Percentiles rank a stretch among this genome's conserved stretches.
Evolutionary conservation across 192 early-diverging fungal genomes (phyloP).

Genomic region (Coemansia guatemalensis): DNA sequence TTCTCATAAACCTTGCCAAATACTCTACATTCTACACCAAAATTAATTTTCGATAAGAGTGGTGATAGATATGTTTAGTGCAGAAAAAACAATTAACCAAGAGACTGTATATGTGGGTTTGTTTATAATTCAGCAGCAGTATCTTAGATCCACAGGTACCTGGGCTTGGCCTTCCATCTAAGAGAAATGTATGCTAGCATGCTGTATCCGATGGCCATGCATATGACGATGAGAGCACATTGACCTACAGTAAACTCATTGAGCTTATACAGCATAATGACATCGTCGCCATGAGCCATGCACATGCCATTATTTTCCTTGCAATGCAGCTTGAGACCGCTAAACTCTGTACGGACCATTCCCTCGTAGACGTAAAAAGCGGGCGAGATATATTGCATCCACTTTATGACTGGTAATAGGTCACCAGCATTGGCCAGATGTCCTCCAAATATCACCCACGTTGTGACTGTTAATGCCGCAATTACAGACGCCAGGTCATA

Average conservation of each 20-base stretch:
- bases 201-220: slow-evolving; percentile 44
- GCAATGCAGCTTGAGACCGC: slow-evolving; percentile 43
- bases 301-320: slow-evolving; percentile 48
- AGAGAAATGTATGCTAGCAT: slow-evolving; percentile 45
- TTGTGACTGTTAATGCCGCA: slow-evolving; percentile 37
- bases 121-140: not conserved
- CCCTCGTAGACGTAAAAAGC: slow-evolving; percentile 53
- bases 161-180: slow-evolving; percentile 52
- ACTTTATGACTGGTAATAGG: slow-evolving; percentile 45
- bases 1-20: too few species aligned
- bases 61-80: not conserved
- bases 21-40: too few species aligned
- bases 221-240: slow-evolving; percentile 36
- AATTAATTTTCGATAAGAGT: too few species aligned
- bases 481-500: slow-evolving; percentile 49
- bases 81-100: slow-evolving; percentile 2
- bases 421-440: slow-evolving; percentile 52
- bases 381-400: slow-evolving; percentile 55
- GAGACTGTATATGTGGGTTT: not conserved
- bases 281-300: slow-evolving; percentile 49
- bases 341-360: slow-evolving; percentile 52
- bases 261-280: slow-evolving; percentile 42
- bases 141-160: slow-evolving; percentile 41
- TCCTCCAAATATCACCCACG: slow-evolving; percentile 54
- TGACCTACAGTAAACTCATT: slow-evolving; percentile 47